A percentile compares a stretch with the other conserved stretches of the same genome.
phyloP scores from a whole-genome alignment of 495 filamentous ascomycete genomes.

The Podospora bellae-mahoneyi region DNA sequence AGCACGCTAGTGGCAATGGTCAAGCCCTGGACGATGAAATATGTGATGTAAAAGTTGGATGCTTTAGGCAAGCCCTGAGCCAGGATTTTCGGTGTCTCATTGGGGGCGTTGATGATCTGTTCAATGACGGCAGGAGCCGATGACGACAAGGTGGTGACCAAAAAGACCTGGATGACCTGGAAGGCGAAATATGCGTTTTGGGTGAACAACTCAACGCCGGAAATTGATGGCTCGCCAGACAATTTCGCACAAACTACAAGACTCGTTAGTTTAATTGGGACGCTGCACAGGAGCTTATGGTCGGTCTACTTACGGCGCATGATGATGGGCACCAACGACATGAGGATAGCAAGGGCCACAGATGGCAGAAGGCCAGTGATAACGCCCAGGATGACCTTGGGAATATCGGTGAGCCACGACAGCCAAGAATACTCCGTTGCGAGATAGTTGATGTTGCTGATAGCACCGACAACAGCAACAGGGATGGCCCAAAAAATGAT shows the following conservation, averaged over 20 bases:
- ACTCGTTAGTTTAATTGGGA: conserved; percentile 15
- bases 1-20: conserved; percentile 73
- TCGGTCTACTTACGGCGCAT: conserved; percentile 51
- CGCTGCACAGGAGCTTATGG: neutral
- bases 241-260: conserved; percentile 63
- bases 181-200: conserved; percentile 95
- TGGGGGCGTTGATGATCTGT: conserved; percentile 64
- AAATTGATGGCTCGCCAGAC: conserved; percentile 71
- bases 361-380: conserved; percentile 81
- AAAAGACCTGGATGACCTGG: conserved; percentile 92
- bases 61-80: conserved; percentile 72
- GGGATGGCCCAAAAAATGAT: conserved; percentile 97
- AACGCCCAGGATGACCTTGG: conserved; percentile 67
- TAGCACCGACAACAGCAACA: conserved; percentile 75
- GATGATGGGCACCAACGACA: conserved; percentile 84
- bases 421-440: conserved; percentile 59
- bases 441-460: conserved; percentile 80
- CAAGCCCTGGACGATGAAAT: conserved; percentile 90
- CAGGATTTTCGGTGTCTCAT: conserved; percentile 58
- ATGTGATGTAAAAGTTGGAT: conserved; percentile 93
- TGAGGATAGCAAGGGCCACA: conserved; percentile 76
- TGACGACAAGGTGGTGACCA: conserved; percentile 77
- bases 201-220: conserved; percentile 76
- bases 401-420: conserved; percentile 69
- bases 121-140: conserved; percentile 64